phyloP scores from a whole-genome alignment of 2,329 filamentous ascomycete genomes.

The Cladorrhinum sp. region DNA sequence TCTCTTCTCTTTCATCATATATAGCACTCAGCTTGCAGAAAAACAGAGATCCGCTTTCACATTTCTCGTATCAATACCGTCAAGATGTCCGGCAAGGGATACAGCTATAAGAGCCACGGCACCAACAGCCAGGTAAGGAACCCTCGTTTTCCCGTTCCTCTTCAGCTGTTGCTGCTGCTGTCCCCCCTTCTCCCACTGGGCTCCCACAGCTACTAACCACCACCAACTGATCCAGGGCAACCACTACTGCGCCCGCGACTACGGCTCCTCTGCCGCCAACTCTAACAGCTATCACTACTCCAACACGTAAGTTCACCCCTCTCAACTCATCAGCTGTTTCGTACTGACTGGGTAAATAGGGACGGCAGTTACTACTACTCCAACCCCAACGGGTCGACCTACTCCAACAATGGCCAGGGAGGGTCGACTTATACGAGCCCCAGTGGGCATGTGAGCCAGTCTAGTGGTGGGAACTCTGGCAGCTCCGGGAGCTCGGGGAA shows the following conservation, averaged over 20 bases:
- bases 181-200: background rate
- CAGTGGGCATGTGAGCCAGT: conserved; percentile 34
- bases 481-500: conserved; percentile 14
- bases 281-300: conserved; percentile 66
- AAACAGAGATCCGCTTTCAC: background rate
- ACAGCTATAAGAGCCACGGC: conserved; percentile 23
- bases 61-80: background rate
- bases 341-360: conserved; percentile 10
- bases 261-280: conserved; percentile 23
- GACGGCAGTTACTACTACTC: conserved; percentile 72
- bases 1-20: background rate
- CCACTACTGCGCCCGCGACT: conserved; percentile 28
- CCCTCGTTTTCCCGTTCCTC: too few species aligned
- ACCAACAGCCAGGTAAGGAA: conserved; percentile 24
- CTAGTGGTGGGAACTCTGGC: conserved; percentile 7
- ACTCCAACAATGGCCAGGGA: conserved; percentile 61
- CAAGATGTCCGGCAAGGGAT: conserved; percentile 27
- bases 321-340: background rate
- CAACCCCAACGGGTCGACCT: conserved; percentile 66
- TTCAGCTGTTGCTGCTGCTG: background rate
- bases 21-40: background rate
- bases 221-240: conserved; percentile 20
- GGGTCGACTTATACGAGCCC: conserved; percentile 59
- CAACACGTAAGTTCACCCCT: conserved; percentile 40
- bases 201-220: background rate